Conservation (phyloP, 2,329 filamentous ascomycete species). For the Emericellopsis cladophorae region DNA sequence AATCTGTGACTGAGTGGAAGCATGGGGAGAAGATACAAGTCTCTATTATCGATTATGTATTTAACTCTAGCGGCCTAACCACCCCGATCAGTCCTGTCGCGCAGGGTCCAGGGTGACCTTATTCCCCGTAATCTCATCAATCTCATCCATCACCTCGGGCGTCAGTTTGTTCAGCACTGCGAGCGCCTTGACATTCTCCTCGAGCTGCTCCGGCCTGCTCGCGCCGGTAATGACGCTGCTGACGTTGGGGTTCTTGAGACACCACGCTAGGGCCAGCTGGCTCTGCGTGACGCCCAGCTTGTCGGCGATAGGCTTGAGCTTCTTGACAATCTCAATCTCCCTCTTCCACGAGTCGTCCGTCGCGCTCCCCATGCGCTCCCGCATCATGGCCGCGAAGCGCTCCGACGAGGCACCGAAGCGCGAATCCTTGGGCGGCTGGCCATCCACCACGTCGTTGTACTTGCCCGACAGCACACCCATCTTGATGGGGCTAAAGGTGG, state of each 20-base stretch:
- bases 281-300: slow-evolving; percentile 39
- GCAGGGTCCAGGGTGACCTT: slow-evolving; percentile 4
- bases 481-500: slow-evolving; percentile 47
- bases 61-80: background rate
- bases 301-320: slow-evolving; percentile 39
- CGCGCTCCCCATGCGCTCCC: slow-evolving; percentile 25
- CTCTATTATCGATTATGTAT: background rate
- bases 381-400: slow-evolving; percentile 43
- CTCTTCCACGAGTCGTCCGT: slow-evolving; percentile 44
- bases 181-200: slow-evolving; percentile 34
- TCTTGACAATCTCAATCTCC: slow-evolving; percentile 30
- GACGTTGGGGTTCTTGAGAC: slow-evolving; percentile 39
- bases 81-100: slow-evolving; percentile 2
- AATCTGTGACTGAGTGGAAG: background rate
- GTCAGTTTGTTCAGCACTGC: slow-evolving; percentile 33
- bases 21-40: background rate
- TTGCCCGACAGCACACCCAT: slow-evolving; percentile 51
- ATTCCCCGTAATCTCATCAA: slow-evolving; percentile 26
- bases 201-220: slow-evolving; percentile 35
- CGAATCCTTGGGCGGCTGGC: slow-evolving; percentile 38
- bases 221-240: slow-evolving; percentile 40
- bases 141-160: slow-evolving; percentile 34
- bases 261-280: slow-evolving; percentile 39
- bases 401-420: slow-evolving; percentile 44
- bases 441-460: slow-evolving; percentile 43